Evolutionary conservation across 2,329 filamentous ascomycete genomes (phyloP).

Genomic region (Pseudonectria foliicola): DNA sequence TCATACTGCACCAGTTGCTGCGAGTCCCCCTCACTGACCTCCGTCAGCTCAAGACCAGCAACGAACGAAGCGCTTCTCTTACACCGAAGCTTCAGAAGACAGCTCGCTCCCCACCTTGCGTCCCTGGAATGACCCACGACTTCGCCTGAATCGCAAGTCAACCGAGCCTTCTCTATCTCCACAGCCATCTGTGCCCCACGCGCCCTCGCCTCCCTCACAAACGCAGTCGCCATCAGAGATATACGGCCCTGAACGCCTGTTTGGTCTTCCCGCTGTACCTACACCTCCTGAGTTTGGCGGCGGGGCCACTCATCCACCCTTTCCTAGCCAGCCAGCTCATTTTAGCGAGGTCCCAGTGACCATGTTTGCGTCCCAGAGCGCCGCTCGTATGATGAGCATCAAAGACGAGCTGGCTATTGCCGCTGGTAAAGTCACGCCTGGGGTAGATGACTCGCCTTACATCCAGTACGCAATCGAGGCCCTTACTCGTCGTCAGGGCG

Average conservation of each 20-base stretch:
- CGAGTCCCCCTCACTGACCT: constrained; percentile 14
- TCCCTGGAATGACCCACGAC: constrained; percentile 20
- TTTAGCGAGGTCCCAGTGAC: constrained; percentile 34
- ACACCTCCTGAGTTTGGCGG: not conserved
- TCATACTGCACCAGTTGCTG: not conserved
- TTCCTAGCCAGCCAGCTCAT: constrained; percentile 13
- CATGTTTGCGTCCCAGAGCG: constrained; percentile 30
- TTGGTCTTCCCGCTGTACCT: constrained; percentile 22
- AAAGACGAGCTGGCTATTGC: constrained; percentile 46
- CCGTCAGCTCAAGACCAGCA: constrained; percentile 17
- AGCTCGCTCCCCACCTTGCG: constrained; percentile 18
- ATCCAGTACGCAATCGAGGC: constrained; percentile 87
- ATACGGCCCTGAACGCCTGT: constrained; percentile 37
- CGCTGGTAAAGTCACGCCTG: constrained; percentile 58
- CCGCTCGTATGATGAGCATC: constrained; percentile 32
- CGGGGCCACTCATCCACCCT: constrained; percentile 5
- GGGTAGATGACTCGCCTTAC: constrained; percentile 77
- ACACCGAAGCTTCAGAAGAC: constrained; percentile 14
- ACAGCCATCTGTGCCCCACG: constrained; percentile 28
- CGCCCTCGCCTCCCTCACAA: constrained; percentile 33
- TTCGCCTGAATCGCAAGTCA: constrained; percentile 13
- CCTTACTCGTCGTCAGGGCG: constrained; percentile 66
- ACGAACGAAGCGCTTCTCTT: not conserved
- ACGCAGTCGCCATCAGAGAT: constrained; percentile 32
- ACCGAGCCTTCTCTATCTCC: constrained; percentile 25